A percentile compares a stretch with the other conserved stretches of the same genome.
These are phyloP conservation scores for Penicillium sp. DNA, from an alignment of 2,329 filamentous ascomycete genomes.

Conservation along the genomic window DNA sequence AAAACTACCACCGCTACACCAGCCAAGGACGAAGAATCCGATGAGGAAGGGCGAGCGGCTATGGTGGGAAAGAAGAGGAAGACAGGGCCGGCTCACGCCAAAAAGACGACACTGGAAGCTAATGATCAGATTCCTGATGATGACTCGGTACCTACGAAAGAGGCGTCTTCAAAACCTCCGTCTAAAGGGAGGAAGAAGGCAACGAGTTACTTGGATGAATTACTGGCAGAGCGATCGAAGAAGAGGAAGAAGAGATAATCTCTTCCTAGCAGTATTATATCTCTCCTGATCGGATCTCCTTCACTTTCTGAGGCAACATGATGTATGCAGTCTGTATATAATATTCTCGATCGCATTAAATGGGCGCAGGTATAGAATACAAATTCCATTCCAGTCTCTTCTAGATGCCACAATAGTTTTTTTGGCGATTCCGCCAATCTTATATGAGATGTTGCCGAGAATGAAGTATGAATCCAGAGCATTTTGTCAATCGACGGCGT, in stretches of 20 bases:
- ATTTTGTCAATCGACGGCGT: conserved; percentile 4
- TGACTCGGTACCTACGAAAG: conserved; percentile 3
- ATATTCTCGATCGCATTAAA: conserved; percentile 2
- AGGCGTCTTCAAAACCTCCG: conserved; percentile 9
- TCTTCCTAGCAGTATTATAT: background rate
- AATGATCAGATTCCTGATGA: conserved; percentile 1
- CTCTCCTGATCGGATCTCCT: background rate
- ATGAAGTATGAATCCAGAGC: conserved; percentile 8
- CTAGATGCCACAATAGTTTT: conserved; percentile 21
- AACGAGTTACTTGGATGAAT: conserved; percentile 52
- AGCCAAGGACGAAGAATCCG: conserved; percentile 26
- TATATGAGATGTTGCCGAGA: conserved; percentile 22
- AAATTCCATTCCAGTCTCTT: conserved; percentile 21
- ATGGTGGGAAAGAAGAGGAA: conserved; percentile 31
- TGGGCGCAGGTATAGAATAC: conserved; percentile 17
- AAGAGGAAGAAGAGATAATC: conserved; percentile 46
- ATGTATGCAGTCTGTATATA: background rate
- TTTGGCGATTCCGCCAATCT: conserved; percentile 22
- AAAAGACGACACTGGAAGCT: conserved; percentile 1
- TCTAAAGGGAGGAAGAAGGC: conserved; percentile 37
- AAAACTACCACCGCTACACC: conserved; percentile 1
- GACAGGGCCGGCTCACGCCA: conserved; percentile 1
- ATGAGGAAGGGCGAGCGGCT: conserved; percentile 42
- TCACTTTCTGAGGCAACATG: background rate
- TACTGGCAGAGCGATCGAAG: conserved; percentile 44